Evolutionary conservation across 257 asterid genomes (phyloP), one percentile per base, ranked within the genome.

Genomic region (Penstemon davidsonii): DNA sequence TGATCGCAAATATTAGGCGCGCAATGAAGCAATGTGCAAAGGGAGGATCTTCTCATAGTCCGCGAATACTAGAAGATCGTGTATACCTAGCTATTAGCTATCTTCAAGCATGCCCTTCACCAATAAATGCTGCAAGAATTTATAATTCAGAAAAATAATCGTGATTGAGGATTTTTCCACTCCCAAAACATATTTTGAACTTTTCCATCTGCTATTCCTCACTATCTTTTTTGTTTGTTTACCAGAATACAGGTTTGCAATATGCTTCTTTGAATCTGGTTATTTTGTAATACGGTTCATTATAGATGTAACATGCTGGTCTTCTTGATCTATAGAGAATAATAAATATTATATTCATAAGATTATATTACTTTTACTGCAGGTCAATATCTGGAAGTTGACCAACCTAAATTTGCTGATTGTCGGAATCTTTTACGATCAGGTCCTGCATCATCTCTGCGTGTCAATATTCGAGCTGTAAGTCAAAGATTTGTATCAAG

Each of bases 381-480:
- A 93, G 99, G 93, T 67, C 74, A 82, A 73, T 74, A 68, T 66
- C 87, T 90, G 59, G 96, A 87, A 55, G 83, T 41, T 62, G 95
- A 85, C 70, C 76, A 78, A 60, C 97, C 97, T 43, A 77, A 72
- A 60, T 93, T 79, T 82, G 84, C 79, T 50, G 92, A 87, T 62
- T 93, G 96, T 78, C 91, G 97, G 75, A 88, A 3, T 81, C 84
- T 93, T 44, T 80, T 93, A 51, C 90, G 99, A 57, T 79, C 92
- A 67, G 99, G 97, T 51, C 99, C 99, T 79, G 99, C 99, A 39
- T 56, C 88, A 62, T 93, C 97, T 51, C 85, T 93, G 74, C 99
- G 99, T 51, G 66, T 88, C 74, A 90, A 93, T 77, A 90, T 93
- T 58, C 92, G 99, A 84, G 99, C 99, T 67, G 99, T 93, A 77